Evolutionary conservation across 306 rosid genomes (phyloP), one percentile per base, ranked within the genome.

Genomic region (Rosa persica): DNA sequence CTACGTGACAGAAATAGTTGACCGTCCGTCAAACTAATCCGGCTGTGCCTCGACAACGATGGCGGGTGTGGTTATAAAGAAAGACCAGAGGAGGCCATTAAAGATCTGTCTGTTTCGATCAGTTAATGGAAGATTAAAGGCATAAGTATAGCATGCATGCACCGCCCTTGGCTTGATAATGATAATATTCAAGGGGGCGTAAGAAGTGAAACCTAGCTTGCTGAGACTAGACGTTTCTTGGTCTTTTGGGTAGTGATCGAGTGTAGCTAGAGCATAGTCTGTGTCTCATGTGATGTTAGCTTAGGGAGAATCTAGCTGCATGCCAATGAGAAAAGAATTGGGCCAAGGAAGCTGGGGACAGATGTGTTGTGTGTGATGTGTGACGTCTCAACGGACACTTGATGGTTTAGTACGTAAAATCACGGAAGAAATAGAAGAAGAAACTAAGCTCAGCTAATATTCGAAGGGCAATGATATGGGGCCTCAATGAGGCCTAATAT

Each of bases 1-100:
- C 86, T 70, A 73, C 66, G 72, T 70, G 61, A 46, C 69, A 51
- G 39, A 75, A 44, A 3, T 13, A 4, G 75, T 87, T 84, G 85
- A 84, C 86, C 67, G 47, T 44, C 42, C 36, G 90, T 84, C 83
- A 79, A 74, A 77, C 38, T 38, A 52, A 52, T 64, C 68, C 40
- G 74, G 57, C 44, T 12, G 72, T 51, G 71, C 72, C 19, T 17
- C 17, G 30, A 40, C 72, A 67, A 40, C 5, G 51, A 9, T 67
- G 30, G 72, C n/a, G 72, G 30, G 27, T 39, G 6, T 67, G 7
- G 17, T 12, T 19, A 20, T 39, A 68, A 68, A 39, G 48, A 19
- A 39, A 16, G 71, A 39, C n/a, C 3, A 13, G 38, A 5, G 17
- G 27, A 54, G 25, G 12, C 27, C n/a, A 54, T 20, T 54, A 60